Evolutionary conservation across 78 protist species (phyloP), one percentile per base, ranked within the genome.

Genomic region (Corallochytrium limacisporum): DNA sequence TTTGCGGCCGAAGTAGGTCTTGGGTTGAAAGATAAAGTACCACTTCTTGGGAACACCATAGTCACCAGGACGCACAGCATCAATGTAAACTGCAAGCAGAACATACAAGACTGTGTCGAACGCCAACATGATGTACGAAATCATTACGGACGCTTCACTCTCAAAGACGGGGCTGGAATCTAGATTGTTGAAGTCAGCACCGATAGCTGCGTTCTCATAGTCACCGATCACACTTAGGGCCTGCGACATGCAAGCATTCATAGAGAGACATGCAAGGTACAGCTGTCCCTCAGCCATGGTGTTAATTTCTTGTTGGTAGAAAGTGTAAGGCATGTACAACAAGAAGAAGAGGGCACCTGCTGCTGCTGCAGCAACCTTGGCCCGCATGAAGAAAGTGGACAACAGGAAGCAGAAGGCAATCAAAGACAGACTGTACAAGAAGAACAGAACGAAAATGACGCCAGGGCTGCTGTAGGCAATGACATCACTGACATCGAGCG

Each of bases 11-110:
- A n/a, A n/a, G n/a, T n/a, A n/a, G n/a, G n/a, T n/a, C n/a, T n/a
- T n/a, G n/a, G n/a, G n/a, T n/a, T n/a, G n/a, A n/a, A n/a, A n/a
- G n/a, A n/a, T n/a, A 13, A 63, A 63, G 62, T 73, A 74, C 67
- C 43, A 74, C n/a, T 77, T 75, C 28, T 43, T 22, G 20, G 75
- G 55, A 2, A 76, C 57, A 26, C 88, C 88, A 46, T 54, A 68
- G 28, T 39, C 77, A 16, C 78, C 82, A 26, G 89, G 84, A n/a
- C 43, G 44, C 42, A 79, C 91, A 29, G 51, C 69, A 38, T 85
- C 91, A 22, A 81, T 38, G 69, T 86, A 86, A 7, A 79, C 33
- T 18, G 87, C 74, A 31, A 75, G 38, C 0, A 73, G 1, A 29
- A 77, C 31, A 65, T 63, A 79, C 35, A 75, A 26, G 15, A 85